These are phyloP conservation scores for Aspergillus homomorphus DNA, from an alignment of 495 filamentous ascomycete species.

Conservation along the genomic window DNA sequence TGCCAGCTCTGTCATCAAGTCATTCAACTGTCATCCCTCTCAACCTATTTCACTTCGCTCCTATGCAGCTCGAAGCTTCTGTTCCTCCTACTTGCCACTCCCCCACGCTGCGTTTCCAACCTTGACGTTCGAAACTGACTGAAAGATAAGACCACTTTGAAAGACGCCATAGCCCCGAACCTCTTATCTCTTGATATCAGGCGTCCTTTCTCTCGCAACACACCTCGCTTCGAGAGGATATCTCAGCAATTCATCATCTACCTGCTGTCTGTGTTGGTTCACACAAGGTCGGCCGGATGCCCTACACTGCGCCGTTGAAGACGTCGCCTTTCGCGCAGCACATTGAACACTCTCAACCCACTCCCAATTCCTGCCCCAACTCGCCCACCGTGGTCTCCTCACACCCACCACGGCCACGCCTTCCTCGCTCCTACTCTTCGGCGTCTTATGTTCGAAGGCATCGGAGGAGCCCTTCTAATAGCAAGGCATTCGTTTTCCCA, in stretches of 20 bases:
- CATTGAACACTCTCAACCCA: conserved; percentile 60
- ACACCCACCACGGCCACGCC: conserved; percentile 46
- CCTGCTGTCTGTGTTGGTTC: conserved; percentile 36
- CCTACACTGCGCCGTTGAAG: conserved; percentile 88
- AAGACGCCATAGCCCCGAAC: conserved; percentile 3
- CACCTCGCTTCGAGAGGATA: not conserved
- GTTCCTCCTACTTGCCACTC: conserved; percentile 18
- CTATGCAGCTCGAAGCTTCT: conserved; percentile 6
- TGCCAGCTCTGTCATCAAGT: conserved; percentile 9
- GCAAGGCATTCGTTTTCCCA: conserved; percentile 35
- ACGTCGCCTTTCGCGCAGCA: conserved; percentile 70
- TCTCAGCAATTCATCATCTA: conserved; percentile 4
- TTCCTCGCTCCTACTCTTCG: conserved; percentile 75
- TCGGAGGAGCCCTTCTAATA: conserved; percentile 59
- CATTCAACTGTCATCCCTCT: not conserved
- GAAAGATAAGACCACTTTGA: conserved; percentile 8
- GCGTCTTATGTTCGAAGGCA: conserved; percentile 69
- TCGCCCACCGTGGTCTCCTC: conserved; percentile 35
- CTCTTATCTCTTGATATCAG: conserved; percentile 11
- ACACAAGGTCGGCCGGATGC: conserved; percentile 65
- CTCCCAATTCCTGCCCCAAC: conserved; percentile 49
- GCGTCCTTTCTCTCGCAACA: conserved; percentile 7
- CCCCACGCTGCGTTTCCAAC: conserved; percentile 8
- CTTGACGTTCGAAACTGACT: not conserved
- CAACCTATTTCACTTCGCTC: not conserved